A percentile compares a stretch with the other conserved stretches of the same genome.
Conservation (phyloP, 306 rosid genomes). For the Lathyrus sativus region DNA sequence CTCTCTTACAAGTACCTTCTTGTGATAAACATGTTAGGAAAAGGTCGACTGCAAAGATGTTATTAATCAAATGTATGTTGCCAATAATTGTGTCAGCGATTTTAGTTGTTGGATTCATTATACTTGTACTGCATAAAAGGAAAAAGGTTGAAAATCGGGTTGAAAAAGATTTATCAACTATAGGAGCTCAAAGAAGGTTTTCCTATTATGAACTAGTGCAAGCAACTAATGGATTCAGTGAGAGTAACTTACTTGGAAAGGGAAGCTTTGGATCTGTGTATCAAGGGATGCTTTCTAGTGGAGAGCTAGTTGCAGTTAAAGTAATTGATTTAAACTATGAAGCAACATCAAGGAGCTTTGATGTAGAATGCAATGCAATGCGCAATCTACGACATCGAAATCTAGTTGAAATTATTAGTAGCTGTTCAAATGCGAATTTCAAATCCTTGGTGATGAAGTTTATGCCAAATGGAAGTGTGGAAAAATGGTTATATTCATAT, state of each 20-base stretch:
- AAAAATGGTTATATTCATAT: slow-evolving; percentile 39
- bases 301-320: slow-evolving; percentile 30
- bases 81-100: slow-evolving; percentile 25
- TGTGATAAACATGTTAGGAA: slow-evolving; percentile 19
- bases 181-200: slow-evolving; percentile 12
- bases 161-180: background rate
- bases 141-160: background rate
- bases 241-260: slow-evolving; percentile 28
- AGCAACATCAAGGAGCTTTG: slow-evolving; percentile 25
- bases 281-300: slow-evolving; percentile 36
- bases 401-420: slow-evolving; percentile 28
- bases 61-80: slow-evolving; percentile 17
- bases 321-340: slow-evolving; percentile 28
- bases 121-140: background rate
- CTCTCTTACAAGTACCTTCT: slow-evolving; percentile 31
- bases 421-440: slow-evolving; percentile 36
- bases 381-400: slow-evolving; percentile 34
- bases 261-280: slow-evolving; percentile 38
- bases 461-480: slow-evolving; percentile 39
- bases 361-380: slow-evolving; percentile 33
- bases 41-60: background rate
- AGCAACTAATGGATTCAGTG: slow-evolving; percentile 32
- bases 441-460: slow-evolving; percentile 38
- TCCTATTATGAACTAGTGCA: slow-evolving; percentile 33
- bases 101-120: background rate